These are phyloP conservation scores for Venturia pyrina DNA, from an alignment of 2,329 filamentous ascomycete genomes.

Conservation along the genomic window DNA sequence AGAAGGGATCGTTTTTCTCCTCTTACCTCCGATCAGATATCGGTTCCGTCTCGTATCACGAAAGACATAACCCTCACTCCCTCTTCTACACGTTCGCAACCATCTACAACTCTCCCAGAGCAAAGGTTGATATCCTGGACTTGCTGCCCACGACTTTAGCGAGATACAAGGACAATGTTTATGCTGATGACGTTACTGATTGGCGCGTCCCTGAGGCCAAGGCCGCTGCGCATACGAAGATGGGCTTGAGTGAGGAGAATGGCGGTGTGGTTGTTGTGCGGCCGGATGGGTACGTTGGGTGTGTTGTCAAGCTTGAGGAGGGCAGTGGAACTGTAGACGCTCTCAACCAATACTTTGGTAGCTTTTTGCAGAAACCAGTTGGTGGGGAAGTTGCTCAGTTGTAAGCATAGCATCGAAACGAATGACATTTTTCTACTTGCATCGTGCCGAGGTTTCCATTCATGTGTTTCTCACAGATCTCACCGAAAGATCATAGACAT, in stretches of 20 bases:
- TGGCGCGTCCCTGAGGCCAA: slow-evolving; percentile 56
- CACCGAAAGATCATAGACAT: too few species aligned
- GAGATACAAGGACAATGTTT: slow-evolving; percentile 72
- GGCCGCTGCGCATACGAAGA: slow-evolving; percentile 75
- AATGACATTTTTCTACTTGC: background rate
- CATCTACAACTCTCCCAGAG: slow-evolving; percentile 58
- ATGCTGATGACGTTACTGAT: slow-evolving; percentile 76
- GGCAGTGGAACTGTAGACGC: slow-evolving; percentile 74
- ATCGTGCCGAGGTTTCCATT: too few species aligned
- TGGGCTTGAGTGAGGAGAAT: slow-evolving; percentile 63
- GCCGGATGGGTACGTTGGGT: slow-evolving; percentile 78
- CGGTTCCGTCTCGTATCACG: slow-evolving; percentile 59
- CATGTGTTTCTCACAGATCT: too few species aligned
- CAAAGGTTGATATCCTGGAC: slow-evolving; percentile 58
- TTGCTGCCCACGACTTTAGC: slow-evolving; percentile 62
- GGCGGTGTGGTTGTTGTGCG: slow-evolving; percentile 76
- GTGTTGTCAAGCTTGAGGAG: slow-evolving; percentile 63
- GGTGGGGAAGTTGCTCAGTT: slow-evolving; percentile 26
- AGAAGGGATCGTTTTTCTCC: slow-evolving; percentile 62
- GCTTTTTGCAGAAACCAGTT: slow-evolving; percentile 56
- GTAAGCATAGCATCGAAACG: background rate
- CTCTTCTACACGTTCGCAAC: slow-evolving; percentile 71
- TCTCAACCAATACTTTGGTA: slow-evolving; percentile 70
- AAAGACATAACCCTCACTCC: slow-evolving; percentile 76
- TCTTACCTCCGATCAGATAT: slow-evolving; percentile 54